phyloP scores from a whole-genome alignment of 306 rosid species.

The Pterocarpus santalinus region DNA sequence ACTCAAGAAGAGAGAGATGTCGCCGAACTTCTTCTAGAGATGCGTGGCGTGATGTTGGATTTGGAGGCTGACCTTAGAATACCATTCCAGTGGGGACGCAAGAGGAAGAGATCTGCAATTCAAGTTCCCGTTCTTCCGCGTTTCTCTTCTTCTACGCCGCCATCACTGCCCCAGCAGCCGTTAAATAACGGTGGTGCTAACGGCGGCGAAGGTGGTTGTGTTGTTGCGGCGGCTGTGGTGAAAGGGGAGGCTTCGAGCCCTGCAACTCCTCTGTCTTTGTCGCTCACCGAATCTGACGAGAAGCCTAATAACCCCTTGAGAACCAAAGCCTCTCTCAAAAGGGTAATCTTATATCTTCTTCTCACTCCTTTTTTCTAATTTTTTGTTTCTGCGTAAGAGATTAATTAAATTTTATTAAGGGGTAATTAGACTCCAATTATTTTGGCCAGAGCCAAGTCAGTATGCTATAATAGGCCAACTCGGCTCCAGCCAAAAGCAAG shows the following conservation, averaged over 20 bases:
- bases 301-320: conserved; percentile 30
- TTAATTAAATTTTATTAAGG: too few species aligned
- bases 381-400: neutral
- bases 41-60: neutral
- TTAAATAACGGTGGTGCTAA: neutral
- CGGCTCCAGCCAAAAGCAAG: too few species aligned
- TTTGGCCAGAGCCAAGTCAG: too few species aligned
- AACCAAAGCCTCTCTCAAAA: conserved; percentile 42
- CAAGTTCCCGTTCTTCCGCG: neutral
- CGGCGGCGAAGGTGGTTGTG: neutral
- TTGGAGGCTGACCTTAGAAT: neutral
- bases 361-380: neutral
- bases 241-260: conserved; percentile 53
- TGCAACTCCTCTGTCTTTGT: conserved; percentile 57
- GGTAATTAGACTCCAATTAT: too few species aligned
- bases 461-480: too few species aligned
- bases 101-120: conserved; percentile 61
- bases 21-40: neutral
- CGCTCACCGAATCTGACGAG: conserved; percentile 66
- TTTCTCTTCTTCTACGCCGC: neutral
- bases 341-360: conserved; percentile 50
- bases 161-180: neutral
- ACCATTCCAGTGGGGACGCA: conserved; percentile 53
- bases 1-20: neutral
- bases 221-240: neutral